Conservation (phyloP, 2,329 filamentous ascomycete species). For the Penicillium hordei region DNA sequence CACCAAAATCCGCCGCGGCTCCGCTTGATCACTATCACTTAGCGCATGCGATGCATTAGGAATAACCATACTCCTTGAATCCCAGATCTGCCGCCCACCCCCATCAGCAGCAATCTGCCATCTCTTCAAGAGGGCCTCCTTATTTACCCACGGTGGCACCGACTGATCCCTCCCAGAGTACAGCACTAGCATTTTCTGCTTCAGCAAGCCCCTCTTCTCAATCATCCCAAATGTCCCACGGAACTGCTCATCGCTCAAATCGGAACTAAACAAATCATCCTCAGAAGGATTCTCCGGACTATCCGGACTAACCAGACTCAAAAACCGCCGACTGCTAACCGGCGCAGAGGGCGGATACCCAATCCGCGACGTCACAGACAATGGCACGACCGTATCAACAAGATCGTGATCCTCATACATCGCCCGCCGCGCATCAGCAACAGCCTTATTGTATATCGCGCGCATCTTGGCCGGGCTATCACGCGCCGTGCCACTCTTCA, state of each 20-base stretch:
- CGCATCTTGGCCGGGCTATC: slow-evolving; percentile 24
- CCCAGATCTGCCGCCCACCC: slow-evolving; percentile 42
- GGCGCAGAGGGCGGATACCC: slow-evolving; percentile 39
- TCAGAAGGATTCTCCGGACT: slow-evolving; percentile 61
- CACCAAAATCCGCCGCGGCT: slow-evolving; percentile 50
- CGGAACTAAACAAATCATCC: slow-evolving; percentile 82
- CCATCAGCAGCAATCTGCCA: slow-evolving; percentile 43
- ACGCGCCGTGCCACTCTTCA: slow-evolving; percentile 24
- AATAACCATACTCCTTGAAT: slow-evolving; percentile 48
- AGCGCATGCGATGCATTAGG: slow-evolving; percentile 40
- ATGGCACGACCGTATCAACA: slow-evolving; percentile 33
- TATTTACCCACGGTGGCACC: slow-evolving; percentile 47
- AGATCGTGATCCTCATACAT: slow-evolving; percentile 21
- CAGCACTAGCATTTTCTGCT: slow-evolving; percentile 43
- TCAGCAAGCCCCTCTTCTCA: slow-evolving; percentile 34
- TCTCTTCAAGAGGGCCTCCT: slow-evolving; percentile 40
- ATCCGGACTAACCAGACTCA: slow-evolving; percentile 54
- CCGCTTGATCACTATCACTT: slow-evolving; percentile 37
- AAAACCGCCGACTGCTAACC: slow-evolving; percentile 56
- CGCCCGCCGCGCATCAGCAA: slow-evolving; percentile 17
- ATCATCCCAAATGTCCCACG: slow-evolving; percentile 62
- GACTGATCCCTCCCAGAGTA: slow-evolving; percentile 49
- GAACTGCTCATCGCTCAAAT: slow-evolving; percentile 62
- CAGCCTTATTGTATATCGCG: slow-evolving; percentile 25
- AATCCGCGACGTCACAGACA: slow-evolving; percentile 31